Conservation (phyloP, 2,329 filamentous ascomycete genomes). For the Lachnellula subtilissima region DNA sequence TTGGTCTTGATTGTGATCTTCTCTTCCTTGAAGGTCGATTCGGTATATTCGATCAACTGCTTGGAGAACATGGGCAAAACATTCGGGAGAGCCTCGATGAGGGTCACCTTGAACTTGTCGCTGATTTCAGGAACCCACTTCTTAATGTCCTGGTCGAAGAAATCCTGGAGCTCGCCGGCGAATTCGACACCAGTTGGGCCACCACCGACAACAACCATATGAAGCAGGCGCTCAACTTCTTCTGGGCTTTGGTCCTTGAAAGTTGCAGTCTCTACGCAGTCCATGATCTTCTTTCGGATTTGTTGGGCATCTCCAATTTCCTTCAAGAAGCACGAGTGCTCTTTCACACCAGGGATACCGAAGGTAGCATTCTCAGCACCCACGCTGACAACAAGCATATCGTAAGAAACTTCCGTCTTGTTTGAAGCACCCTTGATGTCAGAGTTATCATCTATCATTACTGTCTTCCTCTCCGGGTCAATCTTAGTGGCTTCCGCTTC, state of each 20-base stretch:
- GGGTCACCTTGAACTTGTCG: constrained; percentile 92
- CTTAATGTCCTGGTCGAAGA: constrained; percentile 96
- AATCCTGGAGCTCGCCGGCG: constrained; percentile 95
- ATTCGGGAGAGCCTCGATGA: constrained; percentile 95
- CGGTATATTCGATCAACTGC: constrained; percentile 98
- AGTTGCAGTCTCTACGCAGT: constrained; percentile 95
- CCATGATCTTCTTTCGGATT: constrained; percentile 99
- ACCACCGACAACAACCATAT: constrained; percentile 95
- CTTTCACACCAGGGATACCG: constrained; percentile 89
- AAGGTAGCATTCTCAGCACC: constrained; percentile 98
- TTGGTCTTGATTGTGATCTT: constrained; percentile 96
- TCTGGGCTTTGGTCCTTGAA: constrained; percentile 92
- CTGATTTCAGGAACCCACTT: constrained; percentile 96
- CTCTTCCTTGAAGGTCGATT: constrained; percentile 98
- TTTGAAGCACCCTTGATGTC: constrained; percentile 80
- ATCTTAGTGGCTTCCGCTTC: constrained; percentile 96
- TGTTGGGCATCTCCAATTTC: constrained; percentile 94
- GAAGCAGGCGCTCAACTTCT: constrained; percentile 88
- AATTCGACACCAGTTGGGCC: constrained; percentile 98
- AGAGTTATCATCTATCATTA: constrained; percentile 87
- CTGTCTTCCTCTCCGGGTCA: constrained; percentile 82
- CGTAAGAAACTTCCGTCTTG: constrained; percentile 88
- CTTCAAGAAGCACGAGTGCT: constrained; percentile 97
- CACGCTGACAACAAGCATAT: constrained; percentile 96
- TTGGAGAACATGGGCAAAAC: constrained; percentile 98